Conservation (phyloP, 2,329 filamentous ascomycete genomes). For the Rugonectria rugulosa region DNA sequence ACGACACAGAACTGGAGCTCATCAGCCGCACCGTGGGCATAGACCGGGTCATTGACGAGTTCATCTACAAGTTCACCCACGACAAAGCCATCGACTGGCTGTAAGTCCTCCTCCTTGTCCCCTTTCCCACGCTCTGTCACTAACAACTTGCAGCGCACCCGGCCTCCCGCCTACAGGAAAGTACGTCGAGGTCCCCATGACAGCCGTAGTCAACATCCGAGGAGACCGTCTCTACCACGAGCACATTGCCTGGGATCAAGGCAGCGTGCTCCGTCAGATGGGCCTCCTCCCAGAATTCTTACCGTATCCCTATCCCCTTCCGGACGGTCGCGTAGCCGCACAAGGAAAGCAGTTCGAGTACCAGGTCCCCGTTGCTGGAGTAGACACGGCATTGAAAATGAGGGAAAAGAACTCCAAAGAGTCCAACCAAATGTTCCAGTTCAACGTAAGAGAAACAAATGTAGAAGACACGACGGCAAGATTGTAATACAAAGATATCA, state of each 20-base stretch:
- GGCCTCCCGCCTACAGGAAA: conserved; percentile 63
- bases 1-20: conserved; percentile 71
- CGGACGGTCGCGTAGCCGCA: conserved; percentile 42
- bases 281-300: conserved; percentile 66
- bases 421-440: conserved; percentile 45
- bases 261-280: conserved; percentile 66
- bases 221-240: conserved; percentile 72
- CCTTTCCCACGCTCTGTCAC: background rate
- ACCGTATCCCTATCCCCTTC: conserved; percentile 64
- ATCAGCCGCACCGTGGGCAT: conserved; percentile 75
- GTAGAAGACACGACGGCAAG: background rate
- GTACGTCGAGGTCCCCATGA: conserved; percentile 65
- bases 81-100: conserved; percentile 72
- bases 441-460: conserved; percentile 25
- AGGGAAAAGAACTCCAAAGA: conserved; percentile 39
- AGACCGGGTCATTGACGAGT: conserved; percentile 76
- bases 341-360: conserved; percentile 38
- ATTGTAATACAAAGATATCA: background rate
- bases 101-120: conserved; percentile 52
- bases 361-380: conserved; percentile 42
- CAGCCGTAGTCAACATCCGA: conserved; percentile 68
- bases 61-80: conserved; percentile 71
- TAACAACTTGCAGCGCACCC: conserved; percentile 48
- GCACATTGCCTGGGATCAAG: conserved; percentile 74
- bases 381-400: conserved; percentile 44